Evolutionary conservation across 306 rosid genomes (phyloP).

Genomic region (Hippophae tibetana): DNA sequence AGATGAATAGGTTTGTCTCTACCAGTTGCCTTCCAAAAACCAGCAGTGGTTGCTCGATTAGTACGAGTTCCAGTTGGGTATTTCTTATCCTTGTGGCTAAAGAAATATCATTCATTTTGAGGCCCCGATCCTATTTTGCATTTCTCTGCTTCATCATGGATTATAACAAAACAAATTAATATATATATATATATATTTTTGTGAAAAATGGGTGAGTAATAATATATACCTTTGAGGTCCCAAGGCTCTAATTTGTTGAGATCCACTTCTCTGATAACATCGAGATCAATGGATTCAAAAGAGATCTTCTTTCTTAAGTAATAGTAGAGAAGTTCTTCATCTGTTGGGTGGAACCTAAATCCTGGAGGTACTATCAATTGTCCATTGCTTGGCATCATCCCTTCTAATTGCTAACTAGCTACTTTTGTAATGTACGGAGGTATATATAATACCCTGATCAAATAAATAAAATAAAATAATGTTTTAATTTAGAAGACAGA

Average conservation of each 20-base stretch:
- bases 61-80: constrained; percentile 96
- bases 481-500: too few species aligned
- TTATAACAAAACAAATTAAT: background rate
- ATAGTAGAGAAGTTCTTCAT: constrained; percentile 96
- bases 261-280: constrained; percentile 86
- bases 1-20: constrained; percentile 85
- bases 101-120: constrained; percentile 95
- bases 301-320: constrained; percentile 90
- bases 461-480: too few species aligned
- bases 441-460: too few species aligned
- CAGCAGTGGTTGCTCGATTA: constrained; percentile 86
- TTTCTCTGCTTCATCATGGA: constrained; percentile 40
- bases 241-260: constrained; percentile 96
- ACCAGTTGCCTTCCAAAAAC: constrained; percentile 98
- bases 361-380: constrained; percentile 89
- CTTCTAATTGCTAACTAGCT: background rate
- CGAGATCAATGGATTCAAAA: constrained; percentile 87
- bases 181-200: background rate
- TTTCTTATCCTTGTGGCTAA: constrained; percentile 95
- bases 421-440: too few species aligned
- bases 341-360: constrained; percentile 90
- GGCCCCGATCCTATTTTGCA: constrained; percentile 93
- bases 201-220: too few species aligned
- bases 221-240: constrained; percentile 80
- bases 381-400: constrained; percentile 68